Evolutionary conservation across 192 early-diverging fungal species (phyloP).

Genomic region (Dimargaris verticillata): DNA sequence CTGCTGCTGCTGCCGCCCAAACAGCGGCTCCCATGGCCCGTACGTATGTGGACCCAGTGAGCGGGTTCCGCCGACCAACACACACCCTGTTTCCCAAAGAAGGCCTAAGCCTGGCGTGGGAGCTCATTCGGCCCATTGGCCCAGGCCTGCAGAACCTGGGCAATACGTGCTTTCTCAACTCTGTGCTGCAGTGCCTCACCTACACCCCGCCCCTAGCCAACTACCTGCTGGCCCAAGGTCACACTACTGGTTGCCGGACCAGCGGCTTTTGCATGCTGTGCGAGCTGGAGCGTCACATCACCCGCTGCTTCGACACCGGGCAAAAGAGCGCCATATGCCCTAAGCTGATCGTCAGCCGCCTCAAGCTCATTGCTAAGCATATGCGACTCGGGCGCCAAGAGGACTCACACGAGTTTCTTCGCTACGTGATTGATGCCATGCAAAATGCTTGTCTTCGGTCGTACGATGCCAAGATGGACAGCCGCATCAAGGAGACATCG

Average conservation of each 20-base stretch:
- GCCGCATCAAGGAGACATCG: conserved; percentile 58
- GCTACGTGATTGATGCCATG: conserved; percentile 46
- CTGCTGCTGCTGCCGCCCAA: not conserved
- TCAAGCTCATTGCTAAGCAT: conserved; percentile 57
- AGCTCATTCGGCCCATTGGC: conserved; percentile 35
- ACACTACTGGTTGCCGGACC: conserved; percentile 39
- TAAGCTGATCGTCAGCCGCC: conserved; percentile 40
- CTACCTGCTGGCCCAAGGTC: conserved; percentile 39
- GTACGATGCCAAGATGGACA: conserved; percentile 42
- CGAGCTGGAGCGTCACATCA: conserved; percentile 46
- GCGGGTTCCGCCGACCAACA: conserved; percentile 41
- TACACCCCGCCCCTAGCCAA: conserved; percentile 59
- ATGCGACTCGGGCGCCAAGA: conserved; percentile 70
- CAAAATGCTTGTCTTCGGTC: conserved; percentile 43
- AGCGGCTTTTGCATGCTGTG: conserved; percentile 59
- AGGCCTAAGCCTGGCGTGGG: conserved; percentile 36
- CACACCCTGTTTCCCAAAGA: conserved; percentile 41
- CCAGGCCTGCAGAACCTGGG: conserved; percentile 53
- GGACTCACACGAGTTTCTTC: conserved; percentile 79
- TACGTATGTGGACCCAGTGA: conserved; percentile 28
- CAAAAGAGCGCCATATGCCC: conserved; percentile 34
- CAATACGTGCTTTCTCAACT: conserved; percentile 71
- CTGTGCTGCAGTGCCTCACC: conserved; percentile 58
- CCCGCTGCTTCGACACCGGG: conserved; percentile 25
- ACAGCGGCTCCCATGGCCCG: too few relatives aligned